phyloP scores from a whole-genome alignment of 495 filamentous ascomycete species.

The Cercophora samala region DNA sequence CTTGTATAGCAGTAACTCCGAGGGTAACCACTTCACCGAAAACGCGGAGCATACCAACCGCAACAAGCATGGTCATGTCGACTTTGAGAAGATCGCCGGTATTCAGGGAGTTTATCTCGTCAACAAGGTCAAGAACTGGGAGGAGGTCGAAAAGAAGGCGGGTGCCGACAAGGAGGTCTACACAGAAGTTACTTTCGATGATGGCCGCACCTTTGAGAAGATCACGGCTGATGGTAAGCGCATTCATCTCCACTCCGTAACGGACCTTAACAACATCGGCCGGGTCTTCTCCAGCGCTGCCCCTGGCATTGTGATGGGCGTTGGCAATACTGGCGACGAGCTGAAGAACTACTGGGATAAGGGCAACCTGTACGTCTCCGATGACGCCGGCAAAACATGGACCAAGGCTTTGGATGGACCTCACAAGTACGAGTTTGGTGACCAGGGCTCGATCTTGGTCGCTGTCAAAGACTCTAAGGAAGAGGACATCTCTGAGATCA shows the following conservation, averaged over 20 bases:
- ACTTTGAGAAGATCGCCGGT: constrained; percentile 86
- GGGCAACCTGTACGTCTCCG: constrained; percentile 79
- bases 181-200: constrained; percentile 87
- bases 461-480: constrained; percentile 73
- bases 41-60: constrained; percentile 92
- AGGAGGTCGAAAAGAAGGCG: constrained; percentile 60
- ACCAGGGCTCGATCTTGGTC: constrained; percentile 81
- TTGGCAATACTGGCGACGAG: constrained; percentile 78
- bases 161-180: constrained; percentile 60
- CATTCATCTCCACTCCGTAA: constrained; percentile 89
- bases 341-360: constrained; percentile 61
- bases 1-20: constrained; percentile 89
- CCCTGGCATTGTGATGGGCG: constrained; percentile 86
- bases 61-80: constrained; percentile 64
- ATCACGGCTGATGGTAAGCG: constrained; percentile 54
- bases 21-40: constrained; percentile 89
- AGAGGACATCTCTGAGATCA: constrained; percentile 49
- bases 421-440: constrained; percentile 93
- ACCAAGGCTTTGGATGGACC: constrained; percentile 66
- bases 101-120: constrained; percentile 90
- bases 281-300: constrained; percentile 92
- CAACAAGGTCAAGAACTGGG: constrained; percentile 83
- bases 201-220: constrained; percentile 71
- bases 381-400: constrained; percentile 89
- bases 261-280: constrained; percentile 71